phyloP scores from a whole-genome alignment of 139 green algal species.

The Chlorella vulgaris region DNA sequence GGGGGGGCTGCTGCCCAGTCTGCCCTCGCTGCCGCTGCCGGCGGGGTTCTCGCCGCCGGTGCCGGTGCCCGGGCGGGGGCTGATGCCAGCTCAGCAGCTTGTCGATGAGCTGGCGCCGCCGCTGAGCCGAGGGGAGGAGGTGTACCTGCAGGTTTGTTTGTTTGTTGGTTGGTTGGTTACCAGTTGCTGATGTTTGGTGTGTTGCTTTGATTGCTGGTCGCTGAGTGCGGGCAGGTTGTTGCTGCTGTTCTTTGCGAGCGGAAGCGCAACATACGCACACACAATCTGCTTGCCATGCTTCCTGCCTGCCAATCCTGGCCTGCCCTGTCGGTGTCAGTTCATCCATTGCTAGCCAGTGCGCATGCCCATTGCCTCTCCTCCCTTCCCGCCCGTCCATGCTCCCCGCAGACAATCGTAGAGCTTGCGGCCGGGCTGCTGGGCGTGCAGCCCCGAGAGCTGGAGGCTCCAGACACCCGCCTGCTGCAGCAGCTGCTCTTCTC shows the following conservation, averaged over 20 bases:
- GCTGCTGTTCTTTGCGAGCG: no score
- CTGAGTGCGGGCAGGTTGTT: no score
- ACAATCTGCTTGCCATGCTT: no score
- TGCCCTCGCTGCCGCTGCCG: conserved; percentile 48
- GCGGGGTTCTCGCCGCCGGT: conserved; percentile 53
- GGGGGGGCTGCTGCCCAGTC: conserved; percentile 17
- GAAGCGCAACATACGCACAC: no score
- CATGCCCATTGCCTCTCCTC: not conserved
- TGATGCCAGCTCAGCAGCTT: conserved; percentile 46
- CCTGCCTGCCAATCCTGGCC: no score
- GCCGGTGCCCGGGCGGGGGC: conserved; percentile 61
- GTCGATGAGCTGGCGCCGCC: conserved; percentile 64
- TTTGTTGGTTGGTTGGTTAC: not conserved
- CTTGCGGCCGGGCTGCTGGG: conserved; percentile 43
- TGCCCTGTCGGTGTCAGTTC: not conserved
- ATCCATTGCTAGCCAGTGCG: not conserved
- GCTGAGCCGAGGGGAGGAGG: conserved; percentile 58
- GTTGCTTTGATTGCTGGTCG: no score
- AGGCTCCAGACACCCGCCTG: conserved; percentile 42
- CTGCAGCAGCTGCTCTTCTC: conserved; percentile 53
- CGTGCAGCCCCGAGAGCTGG: conserved; percentile 50
- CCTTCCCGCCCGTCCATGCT: not conserved
- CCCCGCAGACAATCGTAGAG: conserved; percentile 47
- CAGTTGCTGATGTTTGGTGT: not conserved
- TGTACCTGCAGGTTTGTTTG: conserved; percentile 61